Evolutionary conservation across 75 land plant genomes (phyloP), one percentile per base, ranked within the genome.

Genomic region (Chamaecyparis obtusa): DNA sequence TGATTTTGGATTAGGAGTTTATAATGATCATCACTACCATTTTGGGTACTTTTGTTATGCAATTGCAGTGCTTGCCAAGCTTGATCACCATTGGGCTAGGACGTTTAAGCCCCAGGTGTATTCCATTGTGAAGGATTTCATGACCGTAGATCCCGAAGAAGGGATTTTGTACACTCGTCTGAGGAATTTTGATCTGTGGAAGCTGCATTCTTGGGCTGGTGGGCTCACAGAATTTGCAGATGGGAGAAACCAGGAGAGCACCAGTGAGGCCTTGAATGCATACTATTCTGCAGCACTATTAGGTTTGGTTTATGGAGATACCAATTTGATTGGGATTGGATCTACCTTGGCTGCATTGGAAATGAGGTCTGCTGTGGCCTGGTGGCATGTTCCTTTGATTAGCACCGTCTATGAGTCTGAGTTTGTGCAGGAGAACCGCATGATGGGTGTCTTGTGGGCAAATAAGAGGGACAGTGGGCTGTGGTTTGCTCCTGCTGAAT

Each of bases 181-280:
- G 36, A 39, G 91, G 33, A 60, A 83, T 64, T 89, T 90, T 72
- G 91, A 90, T 54, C 39, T 56, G 71, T 90, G 91, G 91, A 79
- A 85, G 81, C 51, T 90, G 74, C 91, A 90, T 69, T 90, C 91
- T 11, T 90, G 91, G 91, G 91, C 91, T 16, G 43, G 77, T 11
- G 91, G 90, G 24, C 32, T 89, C 33, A 89, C 91, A 27, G 91
- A 89, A 32, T 90, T 90, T 49, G 84, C 78, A 2, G 91, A 90
- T 46, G 91, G 91, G 44, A 44, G 91, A 60, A 90, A 90, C 76
- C 91, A 90, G 87, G 91, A 90, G 60, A 90, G 91, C 91, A 86
- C 85, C 64, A 90, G 91, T 33, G 91, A 90, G 84, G 91, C 91
- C 27, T 33, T 90, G 44, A 89, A 89, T 83, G 91, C 91, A 5